These are phyloP conservation scores for Tricholoma hemisulphureum DNA, from an alignment of 768 basidiomycete genomes.

Conservation along the genomic window DNA sequence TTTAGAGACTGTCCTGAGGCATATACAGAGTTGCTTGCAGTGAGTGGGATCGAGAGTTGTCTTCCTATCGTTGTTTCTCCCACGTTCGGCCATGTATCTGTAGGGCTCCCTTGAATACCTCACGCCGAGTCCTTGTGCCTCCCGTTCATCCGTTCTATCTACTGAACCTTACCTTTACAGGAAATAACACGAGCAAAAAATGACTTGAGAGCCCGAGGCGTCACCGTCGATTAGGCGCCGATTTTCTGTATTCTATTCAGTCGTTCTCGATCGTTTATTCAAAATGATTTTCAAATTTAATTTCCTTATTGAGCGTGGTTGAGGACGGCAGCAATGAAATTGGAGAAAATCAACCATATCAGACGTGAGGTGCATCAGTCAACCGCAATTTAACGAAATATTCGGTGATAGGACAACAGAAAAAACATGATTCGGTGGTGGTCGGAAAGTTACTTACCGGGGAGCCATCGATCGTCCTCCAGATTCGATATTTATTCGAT, in stretches of 20 bases:
- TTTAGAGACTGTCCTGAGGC: conserved; percentile 81
- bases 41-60: conserved; percentile 29
- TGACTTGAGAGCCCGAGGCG: conserved; percentile 55
- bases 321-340: no score
- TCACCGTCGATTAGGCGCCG: conserved; percentile 48
- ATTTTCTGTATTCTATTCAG: background rate
- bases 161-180: conserved; percentile 29
- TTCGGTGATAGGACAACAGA: background rate
- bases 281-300: no score
- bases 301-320: no score
- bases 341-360: no score
- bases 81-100: background rate
- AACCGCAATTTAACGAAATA: no score
- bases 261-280: no score
- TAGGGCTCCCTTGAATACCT: no score
- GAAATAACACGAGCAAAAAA: conserved; percentile 54
- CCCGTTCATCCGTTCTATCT: conserved; percentile 5
- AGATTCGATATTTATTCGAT: background rate
- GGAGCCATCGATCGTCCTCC: no score
- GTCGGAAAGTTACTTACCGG: background rate
- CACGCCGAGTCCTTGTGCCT: background rate
- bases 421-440: background rate
- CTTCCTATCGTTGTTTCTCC: background rate
- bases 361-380: no score
- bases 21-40: conserved; percentile 62